A percentile compares a stretch with the other conserved stretches of the same genome.
phyloP scores from a whole-genome alignment of 129 eudicot species.

The Lactuca saligna region DNA sequence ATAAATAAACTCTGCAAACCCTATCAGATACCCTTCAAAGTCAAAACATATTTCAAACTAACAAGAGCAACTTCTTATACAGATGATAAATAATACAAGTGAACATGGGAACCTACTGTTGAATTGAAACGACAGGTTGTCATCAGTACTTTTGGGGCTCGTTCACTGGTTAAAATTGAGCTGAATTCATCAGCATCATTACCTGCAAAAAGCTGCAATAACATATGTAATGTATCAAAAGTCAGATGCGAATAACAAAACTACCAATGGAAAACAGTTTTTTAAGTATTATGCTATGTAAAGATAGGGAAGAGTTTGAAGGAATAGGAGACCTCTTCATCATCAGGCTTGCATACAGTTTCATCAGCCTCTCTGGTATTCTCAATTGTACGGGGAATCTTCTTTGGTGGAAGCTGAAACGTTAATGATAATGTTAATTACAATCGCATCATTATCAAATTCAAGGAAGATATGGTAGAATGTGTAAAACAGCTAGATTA shows the following conservation, averaged over 20 bases:
- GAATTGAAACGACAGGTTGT: constrained; percentile 91
- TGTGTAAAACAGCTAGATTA: neutral
- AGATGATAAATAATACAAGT: neutral
- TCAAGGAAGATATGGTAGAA: neutral
- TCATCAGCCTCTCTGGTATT: constrained; percentile 95
- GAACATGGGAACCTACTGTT: constrained; percentile 47
- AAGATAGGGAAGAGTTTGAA: neutral
- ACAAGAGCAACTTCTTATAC: constrained; percentile 4
- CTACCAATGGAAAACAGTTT: neutral
- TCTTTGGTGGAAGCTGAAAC: constrained; percentile 67
- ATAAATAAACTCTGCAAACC: neutral
- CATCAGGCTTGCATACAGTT: constrained; percentile 84
- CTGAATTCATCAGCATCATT: constrained; percentile 90
- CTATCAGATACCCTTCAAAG: neutral
- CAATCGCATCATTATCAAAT: neutral
- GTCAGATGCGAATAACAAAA: neutral
- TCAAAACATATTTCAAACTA: constrained; percentile 7
- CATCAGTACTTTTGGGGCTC: constrained; percentile 67
- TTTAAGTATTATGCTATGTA: neutral
- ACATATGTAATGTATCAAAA: neutral
- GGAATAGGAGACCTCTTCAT: constrained; percentile 64
- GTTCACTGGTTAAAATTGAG: constrained; percentile 47
- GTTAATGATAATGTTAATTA: neutral
- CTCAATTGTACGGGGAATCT: constrained; percentile 83
- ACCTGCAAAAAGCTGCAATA: constrained; percentile 77